These are phyloP conservation scores for Candida ovalis DNA, from an alignment of 805 yeast genomes.

Conservation along the genomic window DNA sequence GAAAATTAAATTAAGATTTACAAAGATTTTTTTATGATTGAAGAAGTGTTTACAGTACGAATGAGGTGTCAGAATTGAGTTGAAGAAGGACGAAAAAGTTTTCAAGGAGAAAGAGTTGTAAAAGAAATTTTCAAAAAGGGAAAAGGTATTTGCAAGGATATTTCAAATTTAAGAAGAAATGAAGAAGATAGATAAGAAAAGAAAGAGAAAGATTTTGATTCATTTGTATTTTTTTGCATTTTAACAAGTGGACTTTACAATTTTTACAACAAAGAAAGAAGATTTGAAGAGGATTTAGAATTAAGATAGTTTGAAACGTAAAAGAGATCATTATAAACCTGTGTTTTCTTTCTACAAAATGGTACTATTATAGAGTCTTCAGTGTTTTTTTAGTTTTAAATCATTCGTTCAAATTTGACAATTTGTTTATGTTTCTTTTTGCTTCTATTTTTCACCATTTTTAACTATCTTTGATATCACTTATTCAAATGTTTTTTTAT, in stretches of 20 bases:
- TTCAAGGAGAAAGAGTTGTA: not conserved
- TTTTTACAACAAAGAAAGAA: not conserved
- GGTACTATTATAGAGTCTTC: slow-evolving; percentile 1
- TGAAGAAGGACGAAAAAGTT: not conserved
- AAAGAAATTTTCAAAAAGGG: not conserved
- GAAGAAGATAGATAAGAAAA: not conserved
- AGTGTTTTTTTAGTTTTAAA: not conserved
- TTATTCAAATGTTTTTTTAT: not conserved
- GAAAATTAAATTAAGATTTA: slow-evolving; percentile 10
- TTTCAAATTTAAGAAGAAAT: not conserved
- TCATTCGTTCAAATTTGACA: not conserved
- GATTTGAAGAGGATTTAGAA: not conserved
- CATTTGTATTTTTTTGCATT: not conserved
- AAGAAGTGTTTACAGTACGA: not conserved
- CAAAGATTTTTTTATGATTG: not conserved
- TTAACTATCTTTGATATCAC: not conserved
- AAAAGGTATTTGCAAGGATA: slow-evolving; percentile 1
- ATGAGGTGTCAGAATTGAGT: not conserved
- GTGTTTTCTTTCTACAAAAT: not conserved
- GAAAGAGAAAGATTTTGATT: not conserved
- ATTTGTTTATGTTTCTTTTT: not conserved
- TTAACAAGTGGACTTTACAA: not conserved
- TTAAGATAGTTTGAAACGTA: not conserved
- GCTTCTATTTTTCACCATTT: not conserved
- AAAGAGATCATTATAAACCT: not conserved